A percentile compares a stretch with the other conserved stretches of the same genome.
phyloP scores from a whole-genome alignment of 768 basidiomycete genomes.

The Sarcodon sp. region DNA sequence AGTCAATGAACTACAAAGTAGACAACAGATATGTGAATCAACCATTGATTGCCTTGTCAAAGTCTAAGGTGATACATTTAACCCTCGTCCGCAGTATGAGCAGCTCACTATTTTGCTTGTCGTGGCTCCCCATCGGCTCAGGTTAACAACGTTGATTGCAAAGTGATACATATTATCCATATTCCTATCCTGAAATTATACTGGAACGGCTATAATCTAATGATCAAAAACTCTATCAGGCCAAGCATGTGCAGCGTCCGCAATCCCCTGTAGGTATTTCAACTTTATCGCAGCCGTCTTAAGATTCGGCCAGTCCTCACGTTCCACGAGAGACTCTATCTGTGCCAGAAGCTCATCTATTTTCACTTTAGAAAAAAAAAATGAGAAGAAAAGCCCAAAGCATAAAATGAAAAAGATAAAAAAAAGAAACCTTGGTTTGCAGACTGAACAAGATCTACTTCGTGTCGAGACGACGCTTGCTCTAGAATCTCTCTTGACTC shows the following conservation, averaged over 20 bases:
- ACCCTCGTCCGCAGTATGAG: too few species aligned
- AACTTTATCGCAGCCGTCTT: conserved; percentile 54
- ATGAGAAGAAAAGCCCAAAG: neutral
- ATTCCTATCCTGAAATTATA: too few species aligned
- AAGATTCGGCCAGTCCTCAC: conserved; percentile 40
- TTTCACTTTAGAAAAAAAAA: conserved; percentile 27
- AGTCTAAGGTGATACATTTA: too few species aligned
- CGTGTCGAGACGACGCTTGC: conserved; percentile 33
- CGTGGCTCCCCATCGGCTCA: too few species aligned
- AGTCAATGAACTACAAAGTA: too few species aligned
- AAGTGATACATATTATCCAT: too few species aligned
- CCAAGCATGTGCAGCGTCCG: conserved; percentile 32
- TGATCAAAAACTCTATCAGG: conserved; percentile 3
- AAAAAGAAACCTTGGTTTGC: conserved; percentile 41
- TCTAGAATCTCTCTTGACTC: conserved; percentile 70
- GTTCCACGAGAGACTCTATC: conserved; percentile 36
- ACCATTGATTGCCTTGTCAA: too few species aligned
- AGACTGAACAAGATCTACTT: conserved; percentile 36
- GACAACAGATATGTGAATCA: too few species aligned
- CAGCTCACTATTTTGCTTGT: too few species aligned
- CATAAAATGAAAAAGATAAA: neutral
- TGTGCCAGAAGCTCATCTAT: conserved; percentile 30
- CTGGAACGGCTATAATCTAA: too few species aligned
- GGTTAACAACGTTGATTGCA: too few species aligned
- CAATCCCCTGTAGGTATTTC: conserved; percentile 59